phyloP scores from a whole-genome alignment of 345 rosid genomes.

The Eucalyptus paniculata region DNA sequence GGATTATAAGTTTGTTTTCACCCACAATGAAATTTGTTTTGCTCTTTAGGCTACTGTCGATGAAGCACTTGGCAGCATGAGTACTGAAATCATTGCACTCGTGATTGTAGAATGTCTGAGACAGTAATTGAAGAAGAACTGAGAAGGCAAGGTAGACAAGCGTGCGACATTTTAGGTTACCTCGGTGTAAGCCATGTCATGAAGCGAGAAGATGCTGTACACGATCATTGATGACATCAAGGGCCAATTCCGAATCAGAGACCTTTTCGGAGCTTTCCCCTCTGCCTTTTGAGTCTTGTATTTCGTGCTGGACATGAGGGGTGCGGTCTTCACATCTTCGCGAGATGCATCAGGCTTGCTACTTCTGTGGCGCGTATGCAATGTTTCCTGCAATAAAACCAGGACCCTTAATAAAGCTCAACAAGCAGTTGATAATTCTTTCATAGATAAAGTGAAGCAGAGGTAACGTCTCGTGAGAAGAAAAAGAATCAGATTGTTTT shows the following conservation, averaged over 20 bases:
- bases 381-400: slow-evolving; percentile 38
- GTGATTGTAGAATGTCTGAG: not conserved
- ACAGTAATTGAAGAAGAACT: not conserved
- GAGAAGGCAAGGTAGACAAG: not conserved
- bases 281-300: not conserved
- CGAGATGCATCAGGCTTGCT: slow-evolving; percentile 11
- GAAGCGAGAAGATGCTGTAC: slow-evolving; percentile 68
- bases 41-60: not conserved
- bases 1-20: not conserved
- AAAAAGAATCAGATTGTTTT: not conserved
- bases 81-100: not conserved
- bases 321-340: slow-evolving; percentile 18
- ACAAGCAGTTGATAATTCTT: not conserved
- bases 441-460: not conserved
- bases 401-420: not conserved
- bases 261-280: slow-evolving; percentile 8
- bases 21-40: not conserved
- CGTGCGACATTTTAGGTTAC: not conserved
- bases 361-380: slow-evolving; percentile 35
- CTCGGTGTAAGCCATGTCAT: slow-evolving; percentile 87
- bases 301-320: not conserved
- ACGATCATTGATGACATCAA: slow-evolving; percentile 67
- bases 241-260: slow-evolving; percentile 82
- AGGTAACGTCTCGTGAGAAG: not conserved
- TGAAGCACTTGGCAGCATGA: not conserved